These are phyloP conservation scores for Aureobasidium sp. DNA, from an alignment of 2,329 filamentous ascomycete genomes.

Conservation along the genomic window DNA sequence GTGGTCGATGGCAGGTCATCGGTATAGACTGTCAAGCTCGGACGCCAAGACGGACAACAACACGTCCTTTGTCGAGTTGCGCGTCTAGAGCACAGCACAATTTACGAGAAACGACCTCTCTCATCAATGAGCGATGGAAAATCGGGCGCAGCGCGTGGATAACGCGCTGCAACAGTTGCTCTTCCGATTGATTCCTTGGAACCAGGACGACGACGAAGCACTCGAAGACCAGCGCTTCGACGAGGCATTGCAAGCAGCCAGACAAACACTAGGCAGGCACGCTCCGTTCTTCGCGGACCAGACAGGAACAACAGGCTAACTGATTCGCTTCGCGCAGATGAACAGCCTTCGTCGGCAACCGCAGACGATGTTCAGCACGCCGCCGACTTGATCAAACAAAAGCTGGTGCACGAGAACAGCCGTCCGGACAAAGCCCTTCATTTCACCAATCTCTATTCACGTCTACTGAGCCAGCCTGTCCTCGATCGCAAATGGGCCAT, in stretches of 20 bases:
- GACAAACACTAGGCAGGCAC: slow-evolving; percentile 38
- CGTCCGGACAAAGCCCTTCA: slow-evolving; percentile 68
- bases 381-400: slow-evolving; percentile 84
- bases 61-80: not conserved
- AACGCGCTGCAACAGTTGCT: slow-evolving; percentile 75
- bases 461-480: slow-evolving; percentile 82
- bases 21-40: not conserved
- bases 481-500: slow-evolving; percentile 96
- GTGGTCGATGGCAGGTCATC: not conserved
- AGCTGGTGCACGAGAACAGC: slow-evolving; percentile 70
- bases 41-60: slow-evolving; percentile 3
- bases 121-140: slow-evolving; percentile 13
- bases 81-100: not conserved
- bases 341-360: slow-evolving; percentile 45
- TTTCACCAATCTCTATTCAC: slow-evolving; percentile 86
- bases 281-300: slow-evolving; percentile 13
- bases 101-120: not conserved
- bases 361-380: slow-evolving; percentile 80
- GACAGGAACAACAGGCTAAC: slow-evolving; percentile 37
- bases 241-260: slow-evolving; percentile 48
- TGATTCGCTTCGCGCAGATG: slow-evolving; percentile 13
- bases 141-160: slow-evolving; percentile 55
- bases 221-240: slow-evolving; percentile 62
- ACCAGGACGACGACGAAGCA: slow-evolving; percentile 56
- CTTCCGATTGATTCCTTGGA: slow-evolving; percentile 60